Conservation (phyloP, 345 rosid genomes). For the Draba incana region DNA sequence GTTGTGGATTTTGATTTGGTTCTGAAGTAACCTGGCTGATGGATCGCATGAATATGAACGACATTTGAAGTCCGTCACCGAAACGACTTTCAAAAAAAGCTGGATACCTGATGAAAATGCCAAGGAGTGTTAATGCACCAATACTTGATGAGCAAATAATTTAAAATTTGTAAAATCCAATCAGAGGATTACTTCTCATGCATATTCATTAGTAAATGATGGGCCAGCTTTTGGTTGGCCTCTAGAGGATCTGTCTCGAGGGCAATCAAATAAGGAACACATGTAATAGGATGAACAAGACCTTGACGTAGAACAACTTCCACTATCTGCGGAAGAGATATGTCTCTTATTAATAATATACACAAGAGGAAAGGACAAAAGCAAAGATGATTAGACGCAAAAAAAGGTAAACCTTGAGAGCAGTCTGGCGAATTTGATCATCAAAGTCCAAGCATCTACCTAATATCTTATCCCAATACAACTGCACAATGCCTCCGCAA, state of each 20-base stretch:
- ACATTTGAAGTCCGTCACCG: slow-evolving; percentile 97
- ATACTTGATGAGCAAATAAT: slow-evolving; percentile 13
- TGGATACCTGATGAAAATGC: slow-evolving; percentile 75
- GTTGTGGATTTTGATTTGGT: slow-evolving; percentile 55
- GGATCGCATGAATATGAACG: slow-evolving; percentile 79
- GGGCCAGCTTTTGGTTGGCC: slow-evolving; percentile 91
- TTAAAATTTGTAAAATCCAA: slow-evolving; percentile 23
- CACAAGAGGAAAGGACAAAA: slow-evolving; percentile 3
- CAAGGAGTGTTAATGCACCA: slow-evolving; percentile 35
- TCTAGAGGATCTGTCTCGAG: slow-evolving; percentile 98
- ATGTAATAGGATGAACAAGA: slow-evolving; percentile 98
- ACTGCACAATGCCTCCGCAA: slow-evolving; percentile 98
- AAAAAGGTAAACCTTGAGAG: slow-evolving; percentile 66
- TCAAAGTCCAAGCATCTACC: slow-evolving; percentile 81
- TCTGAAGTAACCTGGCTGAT: slow-evolving; percentile 50
- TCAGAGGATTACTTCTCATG: slow-evolving; percentile 81
- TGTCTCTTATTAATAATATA: slow-evolving; percentile 19
- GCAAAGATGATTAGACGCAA: slow-evolving; percentile 11
- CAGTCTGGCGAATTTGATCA: slow-evolving; percentile 89
- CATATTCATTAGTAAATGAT: slow-evolving; percentile 98
- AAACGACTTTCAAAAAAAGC: slow-evolving; percentile 96
- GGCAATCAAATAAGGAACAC: slow-evolving; percentile 98
- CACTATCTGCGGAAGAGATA: slow-evolving; percentile 72
- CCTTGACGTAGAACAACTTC: slow-evolving; percentile 98
- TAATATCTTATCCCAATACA: slow-evolving; percentile 89